Conservation (phyloP, 2,329 filamentous ascomycete species). For the Pochonia chlamydosporia region DNA sequence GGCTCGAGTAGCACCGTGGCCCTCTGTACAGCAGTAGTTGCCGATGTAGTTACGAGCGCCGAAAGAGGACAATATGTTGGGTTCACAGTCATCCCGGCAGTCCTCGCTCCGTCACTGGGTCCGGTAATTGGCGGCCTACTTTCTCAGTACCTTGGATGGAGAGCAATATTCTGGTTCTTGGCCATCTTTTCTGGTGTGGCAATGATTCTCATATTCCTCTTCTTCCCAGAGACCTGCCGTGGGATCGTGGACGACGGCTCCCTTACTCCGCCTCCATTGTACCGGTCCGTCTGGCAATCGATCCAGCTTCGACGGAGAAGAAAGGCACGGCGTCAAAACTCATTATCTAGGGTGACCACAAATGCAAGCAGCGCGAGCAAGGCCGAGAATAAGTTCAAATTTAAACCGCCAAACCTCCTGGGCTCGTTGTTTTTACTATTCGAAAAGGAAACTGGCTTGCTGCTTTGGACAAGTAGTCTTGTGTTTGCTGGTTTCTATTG, state of each 20-base stretch:
- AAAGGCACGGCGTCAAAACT: background rate
- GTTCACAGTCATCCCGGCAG: constrained; percentile 39
- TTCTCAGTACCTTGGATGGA: constrained; percentile 51
- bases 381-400: constrained; percentile 22
- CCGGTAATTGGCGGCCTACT: constrained; percentile 56
- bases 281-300: constrained; percentile 28
- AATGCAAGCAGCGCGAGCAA: constrained; percentile 12
- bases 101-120: constrained; percentile 43
- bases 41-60: constrained; percentile 55
- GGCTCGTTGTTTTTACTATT: constrained; percentile 33
- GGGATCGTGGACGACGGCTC: constrained; percentile 48
- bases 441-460: constrained; percentile 35
- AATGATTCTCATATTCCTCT: constrained; percentile 35
- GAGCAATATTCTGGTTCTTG: constrained; percentile 58
- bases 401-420: constrained; percentile 35
- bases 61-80: constrained; percentile 58
- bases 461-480: constrained; percentile 38
- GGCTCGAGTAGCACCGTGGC: constrained; percentile 56
- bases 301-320: constrained; percentile 15
- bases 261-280: constrained; percentile 30
- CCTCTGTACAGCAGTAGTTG: constrained; percentile 52
- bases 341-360: background rate
- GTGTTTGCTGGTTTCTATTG: constrained; percentile 47
- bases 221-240: constrained; percentile 50
- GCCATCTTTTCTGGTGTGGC: constrained; percentile 38